Conservation (phyloP, 176 grass and related monocot species). For the Canna indica region DNA sequence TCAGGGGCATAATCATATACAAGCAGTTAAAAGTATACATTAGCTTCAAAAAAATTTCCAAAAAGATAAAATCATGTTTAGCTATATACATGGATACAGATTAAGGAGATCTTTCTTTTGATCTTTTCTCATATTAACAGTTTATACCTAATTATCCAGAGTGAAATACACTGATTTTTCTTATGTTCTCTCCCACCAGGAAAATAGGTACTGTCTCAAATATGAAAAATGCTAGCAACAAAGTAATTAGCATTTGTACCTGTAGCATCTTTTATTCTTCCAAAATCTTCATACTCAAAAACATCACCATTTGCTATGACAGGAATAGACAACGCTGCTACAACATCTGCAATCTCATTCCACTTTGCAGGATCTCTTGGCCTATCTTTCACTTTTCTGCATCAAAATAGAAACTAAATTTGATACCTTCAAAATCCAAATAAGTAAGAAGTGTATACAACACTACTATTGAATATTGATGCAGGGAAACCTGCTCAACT, state of each 20-base stretch:
- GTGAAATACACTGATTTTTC: neutral
- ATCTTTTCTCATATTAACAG: neutral
- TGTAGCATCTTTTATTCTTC: conserved; percentile 61
- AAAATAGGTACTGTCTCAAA: neutral
- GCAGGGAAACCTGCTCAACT: neutral
- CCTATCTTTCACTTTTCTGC: conserved; percentile 86
- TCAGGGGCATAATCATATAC: no score
- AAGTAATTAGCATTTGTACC: conserved; percentile 28
- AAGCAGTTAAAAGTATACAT: neutral
- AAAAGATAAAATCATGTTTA: no score
- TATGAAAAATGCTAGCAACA: neutral
- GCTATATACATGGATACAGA: no score
- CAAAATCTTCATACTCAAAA: conserved; percentile 94
- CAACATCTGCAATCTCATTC: conserved; percentile 91
- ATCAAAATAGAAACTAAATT: conserved; percentile 6
- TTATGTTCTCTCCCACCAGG: neutral
- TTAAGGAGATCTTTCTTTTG: neutral
- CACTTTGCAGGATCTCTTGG: conserved; percentile 90
- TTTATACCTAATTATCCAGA: neutral
- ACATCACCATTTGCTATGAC: conserved; percentile 98
- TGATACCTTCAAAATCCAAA: conserved; percentile 4
- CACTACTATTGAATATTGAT: neutral
- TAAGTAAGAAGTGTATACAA: neutral
- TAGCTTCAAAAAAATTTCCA: neutral
- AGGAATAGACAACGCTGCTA: conserved; percentile 77